Conservation (phyloP, 345 rosid species). For the Linum lewisii region DNA sequence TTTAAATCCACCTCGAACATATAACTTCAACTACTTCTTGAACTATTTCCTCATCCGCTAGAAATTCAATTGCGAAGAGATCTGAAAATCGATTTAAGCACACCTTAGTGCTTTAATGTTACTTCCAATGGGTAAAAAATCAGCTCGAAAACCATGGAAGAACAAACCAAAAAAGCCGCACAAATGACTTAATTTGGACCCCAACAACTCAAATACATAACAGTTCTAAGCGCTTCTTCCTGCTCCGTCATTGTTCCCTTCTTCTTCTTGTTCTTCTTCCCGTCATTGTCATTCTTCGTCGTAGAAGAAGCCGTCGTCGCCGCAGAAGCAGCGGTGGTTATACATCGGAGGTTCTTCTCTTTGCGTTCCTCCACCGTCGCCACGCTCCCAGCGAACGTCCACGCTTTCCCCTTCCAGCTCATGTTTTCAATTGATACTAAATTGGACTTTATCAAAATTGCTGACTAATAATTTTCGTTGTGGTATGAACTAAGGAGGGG, state of each 20-base stretch:
- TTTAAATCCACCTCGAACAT: too few relatives aligned
- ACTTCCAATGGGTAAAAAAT: too few relatives aligned
- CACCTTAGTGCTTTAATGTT: too few relatives aligned
- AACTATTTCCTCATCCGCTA: too few relatives aligned
- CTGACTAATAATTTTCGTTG: too few relatives aligned
- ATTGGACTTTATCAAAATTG: too few relatives aligned
- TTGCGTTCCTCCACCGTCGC: background rate
- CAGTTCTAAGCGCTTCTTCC: background rate
- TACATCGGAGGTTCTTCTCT: background rate
- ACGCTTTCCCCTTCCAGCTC: background rate
- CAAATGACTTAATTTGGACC: background rate
- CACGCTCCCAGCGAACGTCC: background rate
- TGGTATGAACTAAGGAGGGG: too few relatives aligned
- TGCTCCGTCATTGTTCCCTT: background rate
- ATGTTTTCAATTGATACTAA: too few relatives aligned
- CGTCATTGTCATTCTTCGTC: background rate
- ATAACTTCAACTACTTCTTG: too few relatives aligned
- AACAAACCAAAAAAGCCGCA: background rate
- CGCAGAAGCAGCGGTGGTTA: background rate
- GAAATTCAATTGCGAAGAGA: too few relatives aligned
- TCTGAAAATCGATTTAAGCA: too few relatives aligned
- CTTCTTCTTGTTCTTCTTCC: background rate
- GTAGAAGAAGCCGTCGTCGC: background rate
- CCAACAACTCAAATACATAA: background rate
- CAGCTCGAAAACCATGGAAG: background rate